phyloP scores from a whole-genome alignment of 768 basidiomycete species.

The Coprinopsis strossmayeri region DNA sequence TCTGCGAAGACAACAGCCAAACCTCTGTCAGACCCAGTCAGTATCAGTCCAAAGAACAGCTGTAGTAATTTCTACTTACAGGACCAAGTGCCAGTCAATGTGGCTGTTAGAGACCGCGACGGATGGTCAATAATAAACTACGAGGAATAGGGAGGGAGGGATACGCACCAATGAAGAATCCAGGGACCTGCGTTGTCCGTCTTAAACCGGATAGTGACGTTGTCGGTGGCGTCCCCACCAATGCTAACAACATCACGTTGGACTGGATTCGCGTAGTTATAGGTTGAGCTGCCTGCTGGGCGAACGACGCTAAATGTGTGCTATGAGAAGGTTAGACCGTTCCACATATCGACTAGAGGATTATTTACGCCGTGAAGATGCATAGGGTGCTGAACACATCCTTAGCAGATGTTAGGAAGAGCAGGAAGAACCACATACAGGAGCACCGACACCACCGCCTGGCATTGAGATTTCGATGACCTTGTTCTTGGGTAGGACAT shows the following conservation, averaged over 20 bases:
- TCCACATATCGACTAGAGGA: too few relatives aligned
- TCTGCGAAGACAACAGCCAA: constrained; percentile 27
- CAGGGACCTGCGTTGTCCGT: constrained; percentile 63
- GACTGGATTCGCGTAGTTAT: constrained; percentile 45
- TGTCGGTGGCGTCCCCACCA: constrained; percentile 23
- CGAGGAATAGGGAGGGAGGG: too few relatives aligned
- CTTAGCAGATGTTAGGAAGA: too few relatives aligned
- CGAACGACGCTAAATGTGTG: constrained; percentile 35
- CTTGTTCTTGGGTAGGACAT: constrained; percentile 35
- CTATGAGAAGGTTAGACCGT: too few relatives aligned
- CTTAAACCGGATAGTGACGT: constrained; percentile 48
- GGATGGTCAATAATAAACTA: too few relatives aligned
- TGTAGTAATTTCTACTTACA: constrained; percentile 7
- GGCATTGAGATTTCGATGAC: constrained; percentile 42
- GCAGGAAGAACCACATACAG: constrained; percentile 19
- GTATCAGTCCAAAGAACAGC: constrained; percentile 25
- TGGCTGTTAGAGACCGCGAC: too few relatives aligned
- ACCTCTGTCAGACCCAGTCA: constrained; percentile 18
- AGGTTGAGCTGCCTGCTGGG: constrained; percentile 27
- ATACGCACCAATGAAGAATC: constrained; percentile 30
- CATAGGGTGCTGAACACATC: constrained; percentile 36
- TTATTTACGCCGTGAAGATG: constrained; percentile 36
- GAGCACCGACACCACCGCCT: constrained; percentile 27
- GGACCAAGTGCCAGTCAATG: constrained; percentile 35
- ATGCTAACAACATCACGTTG: constrained; percentile 31